Percentiles rank a stretch among this genome's conserved stretches.
phyloP scores from a whole-genome alignment of 768 basidiomycete genomes.

The Leccinum longicurvipes region DNA sequence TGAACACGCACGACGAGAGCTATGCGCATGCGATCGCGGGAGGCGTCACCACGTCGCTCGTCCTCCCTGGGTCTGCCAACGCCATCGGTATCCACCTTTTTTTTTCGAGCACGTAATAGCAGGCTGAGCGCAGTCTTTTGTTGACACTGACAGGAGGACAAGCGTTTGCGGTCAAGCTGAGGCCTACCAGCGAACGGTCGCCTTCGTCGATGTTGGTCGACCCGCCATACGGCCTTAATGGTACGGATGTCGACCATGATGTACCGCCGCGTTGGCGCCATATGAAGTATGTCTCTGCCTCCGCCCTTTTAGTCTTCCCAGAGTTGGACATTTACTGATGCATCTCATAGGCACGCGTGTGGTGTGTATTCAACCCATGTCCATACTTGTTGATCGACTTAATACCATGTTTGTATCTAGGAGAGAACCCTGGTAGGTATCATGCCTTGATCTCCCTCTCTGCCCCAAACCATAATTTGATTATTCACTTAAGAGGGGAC shows the following conservation, averaged over 20 bases:
- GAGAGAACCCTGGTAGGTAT: constrained; percentile 55
- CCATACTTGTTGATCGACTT: background rate
- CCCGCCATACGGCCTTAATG: constrained; percentile 57
- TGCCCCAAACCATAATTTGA: constrained; percentile 4
- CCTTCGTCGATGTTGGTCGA: constrained; percentile 69
- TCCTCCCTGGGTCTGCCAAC: constrained; percentile 68
- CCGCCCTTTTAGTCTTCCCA: background rate
- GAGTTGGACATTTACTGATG: constrained; percentile 1
- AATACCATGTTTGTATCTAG: constrained; percentile 17
- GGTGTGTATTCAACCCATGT: constrained; percentile 31
- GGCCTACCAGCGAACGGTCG: constrained; percentile 67
- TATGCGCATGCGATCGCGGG: constrained; percentile 61
- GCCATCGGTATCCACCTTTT: constrained; percentile 48
- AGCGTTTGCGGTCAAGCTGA: constrained; percentile 72
- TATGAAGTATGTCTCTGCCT: constrained; percentile 54
- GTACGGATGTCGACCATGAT: constrained; percentile 29
- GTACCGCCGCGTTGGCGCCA: constrained; percentile 59
- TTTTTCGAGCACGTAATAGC: background rate
- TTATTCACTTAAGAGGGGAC: constrained; percentile 37
- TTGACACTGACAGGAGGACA: constrained; percentile 54
- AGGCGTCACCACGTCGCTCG: constrained; percentile 68
- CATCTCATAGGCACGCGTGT: constrained; percentile 55
- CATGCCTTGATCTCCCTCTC: background rate
- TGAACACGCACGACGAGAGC: constrained; percentile 71
- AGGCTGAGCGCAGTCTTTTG: background rate